phyloP scores from a whole-genome alignment of 345 rosid genomes.

The Trapa bicornis region DNA sequence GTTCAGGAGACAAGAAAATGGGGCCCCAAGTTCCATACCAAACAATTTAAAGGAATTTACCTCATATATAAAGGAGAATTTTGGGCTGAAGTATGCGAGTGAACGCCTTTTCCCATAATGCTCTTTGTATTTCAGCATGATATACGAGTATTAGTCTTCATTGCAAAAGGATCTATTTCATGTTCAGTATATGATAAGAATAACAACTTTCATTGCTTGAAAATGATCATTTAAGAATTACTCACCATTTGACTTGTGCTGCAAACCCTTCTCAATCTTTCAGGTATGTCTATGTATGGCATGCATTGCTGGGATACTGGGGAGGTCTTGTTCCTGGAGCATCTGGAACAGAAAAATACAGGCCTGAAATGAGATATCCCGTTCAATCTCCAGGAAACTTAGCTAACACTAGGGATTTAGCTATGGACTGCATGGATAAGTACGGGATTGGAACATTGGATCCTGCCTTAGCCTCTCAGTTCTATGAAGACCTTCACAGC shows the following conservation, averaged over 20 bases:
- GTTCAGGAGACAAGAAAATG: constrained; percentile 22
- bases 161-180: not conserved
- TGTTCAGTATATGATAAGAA: not conserved
- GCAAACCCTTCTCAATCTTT: not conserved
- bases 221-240: not conserved
- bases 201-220: not conserved
- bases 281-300: constrained; percentile 51
- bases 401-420: constrained; percentile 31
- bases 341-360: constrained; percentile 21
- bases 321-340: constrained; percentile 50
- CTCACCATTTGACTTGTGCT: not conserved
- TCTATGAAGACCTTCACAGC: constrained; percentile 39
- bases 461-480: constrained; percentile 31
- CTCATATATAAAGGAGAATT: constrained; percentile 28
- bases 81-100: constrained; percentile 30
- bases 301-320: constrained; percentile 50
- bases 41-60: constrained; percentile 36
- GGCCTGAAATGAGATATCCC: constrained; percentile 26
- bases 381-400: constrained; percentile 34
- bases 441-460: constrained; percentile 39
- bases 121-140: not conserved
- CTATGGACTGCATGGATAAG: constrained; percentile 39
- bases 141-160: not conserved
- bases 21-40: constrained; percentile 16
- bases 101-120: not conserved